Evolutionary conservation across 2,329 filamentous ascomycete species (phyloP).

Genomic region (Bipolaris oryzae): DNA sequence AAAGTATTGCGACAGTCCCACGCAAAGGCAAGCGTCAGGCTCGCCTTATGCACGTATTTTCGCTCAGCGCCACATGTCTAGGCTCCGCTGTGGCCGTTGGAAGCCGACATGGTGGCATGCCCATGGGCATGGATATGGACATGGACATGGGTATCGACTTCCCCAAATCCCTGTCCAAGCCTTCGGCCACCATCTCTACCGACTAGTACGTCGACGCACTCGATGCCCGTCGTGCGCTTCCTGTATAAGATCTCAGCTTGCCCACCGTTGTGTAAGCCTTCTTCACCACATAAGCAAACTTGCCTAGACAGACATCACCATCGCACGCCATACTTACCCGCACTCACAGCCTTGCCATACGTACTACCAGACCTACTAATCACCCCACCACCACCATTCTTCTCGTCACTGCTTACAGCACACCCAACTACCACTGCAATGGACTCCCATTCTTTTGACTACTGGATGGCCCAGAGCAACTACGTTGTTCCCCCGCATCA

Average conservation of each 20-base stretch:
- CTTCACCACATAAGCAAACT: conserved; percentile 34
- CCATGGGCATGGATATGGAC: neutral
- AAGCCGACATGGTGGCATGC: conserved; percentile 23
- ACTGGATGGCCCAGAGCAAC: conserved; percentile 46
- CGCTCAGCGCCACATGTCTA: conserved; percentile 25
- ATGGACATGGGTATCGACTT: too few species aligned
- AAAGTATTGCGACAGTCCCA: conserved; percentile 21
- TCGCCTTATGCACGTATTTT: conserved; percentile 34
- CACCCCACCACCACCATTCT: neutral
- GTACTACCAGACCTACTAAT: neutral
- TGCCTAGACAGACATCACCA: conserved; percentile 15
- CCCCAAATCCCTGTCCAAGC: conserved; percentile 29
- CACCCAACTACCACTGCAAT: conserved; percentile 25
- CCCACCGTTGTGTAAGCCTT: conserved; percentile 41
- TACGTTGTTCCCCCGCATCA: conserved; percentile 42
- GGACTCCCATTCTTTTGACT: conserved; percentile 47
- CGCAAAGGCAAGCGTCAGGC: conserved; percentile 14
- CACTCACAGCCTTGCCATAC: neutral
- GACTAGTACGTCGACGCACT: conserved; percentile 22
- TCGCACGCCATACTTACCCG: conserved; percentile 1
- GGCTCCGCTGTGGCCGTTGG: conserved; percentile 33
- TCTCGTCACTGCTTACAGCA: conserved; percentile 8
- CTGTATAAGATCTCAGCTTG: conserved; percentile 45
- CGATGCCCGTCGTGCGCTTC: conserved; percentile 23
- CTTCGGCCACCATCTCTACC: conserved; percentile 22